Evolutionary conservation across 352 stramenopile genomes (phyloP).

Genomic region (Pythium graminicola): DNA sequence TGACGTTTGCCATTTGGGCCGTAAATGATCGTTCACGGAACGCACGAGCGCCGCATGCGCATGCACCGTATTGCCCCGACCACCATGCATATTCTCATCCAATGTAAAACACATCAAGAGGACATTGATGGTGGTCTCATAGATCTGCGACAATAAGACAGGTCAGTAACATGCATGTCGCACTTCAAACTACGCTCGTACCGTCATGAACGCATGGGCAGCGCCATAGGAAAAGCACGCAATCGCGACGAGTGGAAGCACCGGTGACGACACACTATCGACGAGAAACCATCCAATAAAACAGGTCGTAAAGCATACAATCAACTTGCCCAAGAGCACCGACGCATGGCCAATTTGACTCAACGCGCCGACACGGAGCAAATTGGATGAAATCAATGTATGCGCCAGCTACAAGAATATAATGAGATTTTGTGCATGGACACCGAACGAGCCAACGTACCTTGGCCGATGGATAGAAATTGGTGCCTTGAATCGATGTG

Average conservation of each 20-base stretch:
- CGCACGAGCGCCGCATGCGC: conserved; percentile 57
- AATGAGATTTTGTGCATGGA: neutral
- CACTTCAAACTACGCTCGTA: conserved; percentile 18
- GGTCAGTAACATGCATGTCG: neutral
- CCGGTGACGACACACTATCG: conserved; percentile 52
- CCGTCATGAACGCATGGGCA: conserved; percentile 78
- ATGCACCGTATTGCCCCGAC: conserved; percentile 58
- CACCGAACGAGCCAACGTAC: conserved; percentile 17
- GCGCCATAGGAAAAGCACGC: conserved; percentile 70
- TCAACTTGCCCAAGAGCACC: conserved; percentile 65
- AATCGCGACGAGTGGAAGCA: conserved; percentile 60
- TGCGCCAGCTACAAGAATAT: conserved; percentile 38
- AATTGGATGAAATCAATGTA: conserved; percentile 61
- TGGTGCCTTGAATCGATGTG: conserved; percentile 71
- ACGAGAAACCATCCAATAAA: conserved; percentile 69
- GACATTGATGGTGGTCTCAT: conserved; percentile 82
- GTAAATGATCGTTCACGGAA: conserved; percentile 76
- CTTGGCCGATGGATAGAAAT: conserved; percentile 72
- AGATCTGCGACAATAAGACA: conserved; percentile 42
- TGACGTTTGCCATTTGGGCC: conserved; percentile 76
- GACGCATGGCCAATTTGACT: conserved; percentile 64
- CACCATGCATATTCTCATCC: conserved; percentile 77
- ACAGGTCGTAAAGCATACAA: conserved; percentile 64
- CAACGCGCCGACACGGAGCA: conserved; percentile 55
- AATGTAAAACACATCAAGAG: conserved; percentile 81